Percentiles rank a stretch among this genome's conserved stretches.
These are phyloP conservation scores for Cercophora scortea DNA, from an alignment of 495 filamentous ascomycete genomes.

Conservation along the genomic window DNA sequence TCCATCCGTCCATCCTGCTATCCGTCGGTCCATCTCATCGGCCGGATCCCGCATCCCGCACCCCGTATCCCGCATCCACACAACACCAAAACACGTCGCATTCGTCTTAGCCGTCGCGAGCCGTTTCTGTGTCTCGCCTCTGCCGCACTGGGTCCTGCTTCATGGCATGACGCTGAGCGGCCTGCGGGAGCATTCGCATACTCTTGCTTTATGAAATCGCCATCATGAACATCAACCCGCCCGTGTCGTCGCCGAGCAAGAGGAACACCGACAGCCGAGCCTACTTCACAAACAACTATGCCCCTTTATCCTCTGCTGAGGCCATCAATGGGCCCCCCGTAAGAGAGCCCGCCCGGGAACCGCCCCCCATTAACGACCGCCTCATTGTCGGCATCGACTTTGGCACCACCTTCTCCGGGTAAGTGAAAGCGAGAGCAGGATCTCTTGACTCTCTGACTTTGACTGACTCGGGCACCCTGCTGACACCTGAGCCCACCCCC, in stretches of 20 bases:
- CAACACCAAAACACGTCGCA: no score
- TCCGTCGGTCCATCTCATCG: no score
- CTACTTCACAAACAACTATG: constrained; percentile 38
- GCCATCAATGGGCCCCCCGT: constrained; percentile 47
- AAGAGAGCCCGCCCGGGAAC: constrained; percentile 41
- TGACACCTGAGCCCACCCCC: not conserved
- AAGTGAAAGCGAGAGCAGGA: no score
- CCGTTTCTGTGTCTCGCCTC: no score
- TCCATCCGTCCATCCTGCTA: no score
- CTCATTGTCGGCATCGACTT: constrained; percentile 63
- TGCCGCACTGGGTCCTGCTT: not conserved
- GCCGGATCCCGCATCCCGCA: no score
- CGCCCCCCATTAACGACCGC: constrained; percentile 39
- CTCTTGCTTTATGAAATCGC: not conserved
- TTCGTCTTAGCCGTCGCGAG: no score
- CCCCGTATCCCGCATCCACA: no score
- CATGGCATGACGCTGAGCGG: not conserved
- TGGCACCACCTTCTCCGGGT: constrained; percentile 66
- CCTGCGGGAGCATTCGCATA: not conserved
- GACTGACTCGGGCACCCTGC: not conserved
- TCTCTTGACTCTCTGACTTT: not conserved
- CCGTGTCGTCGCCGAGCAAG: constrained; percentile 30
- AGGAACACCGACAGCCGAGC: constrained; percentile 48
- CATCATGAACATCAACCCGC: constrained; percentile 42
- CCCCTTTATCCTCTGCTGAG: constrained; percentile 42